Conservation (phyloP, 768 basidiomycete species). For the Peribolospora kevripleyi region DNA sequence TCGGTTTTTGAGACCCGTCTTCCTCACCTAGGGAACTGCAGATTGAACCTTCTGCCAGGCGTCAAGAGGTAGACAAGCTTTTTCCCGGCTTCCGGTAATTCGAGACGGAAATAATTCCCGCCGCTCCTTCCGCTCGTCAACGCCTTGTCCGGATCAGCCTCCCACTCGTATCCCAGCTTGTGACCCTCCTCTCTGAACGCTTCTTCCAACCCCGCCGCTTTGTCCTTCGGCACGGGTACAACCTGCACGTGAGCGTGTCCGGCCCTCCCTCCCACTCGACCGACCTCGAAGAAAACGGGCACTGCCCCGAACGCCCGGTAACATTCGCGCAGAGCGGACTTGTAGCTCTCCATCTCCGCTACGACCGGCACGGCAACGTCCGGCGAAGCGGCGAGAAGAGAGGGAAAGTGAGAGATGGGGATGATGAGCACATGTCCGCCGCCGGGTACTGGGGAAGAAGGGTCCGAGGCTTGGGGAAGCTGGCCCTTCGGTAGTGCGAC, state of each 20-base stretch:
- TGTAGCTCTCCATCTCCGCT: slow-evolving; percentile 61
- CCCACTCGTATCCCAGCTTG: slow-evolving; percentile 45
- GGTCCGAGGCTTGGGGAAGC: slow-evolving; percentile 47
- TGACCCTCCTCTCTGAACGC: slow-evolving; percentile 50
- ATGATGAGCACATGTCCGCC: slow-evolving; percentile 90
- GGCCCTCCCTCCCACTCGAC: slow-evolving; percentile 53
- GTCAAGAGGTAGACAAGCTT: slow-evolving; percentile 69
- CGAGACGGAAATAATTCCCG: slow-evolving; percentile 70
- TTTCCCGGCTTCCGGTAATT: slow-evolving; percentile 51
- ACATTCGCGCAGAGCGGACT: slow-evolving; percentile 42
- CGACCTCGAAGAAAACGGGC: slow-evolving; percentile 68
- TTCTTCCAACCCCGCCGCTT: slow-evolving; percentile 39
- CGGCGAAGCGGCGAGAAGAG: too few species aligned
- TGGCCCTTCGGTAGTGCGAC: slow-evolving; percentile 91
- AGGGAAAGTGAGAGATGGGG: slow-evolving; percentile 24
- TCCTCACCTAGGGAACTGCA: slow-evolving; percentile 79
- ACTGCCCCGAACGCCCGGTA: slow-evolving; percentile 45
- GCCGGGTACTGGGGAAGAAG: slow-evolving; percentile 44
- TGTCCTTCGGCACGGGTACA: slow-evolving; percentile 41
- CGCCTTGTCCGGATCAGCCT: slow-evolving; percentile 37
- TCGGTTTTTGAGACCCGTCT: not conserved
- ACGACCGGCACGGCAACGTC: slow-evolving; percentile 52
- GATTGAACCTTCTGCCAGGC: slow-evolving; percentile 48
- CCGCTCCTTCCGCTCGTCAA: slow-evolving; percentile 25
- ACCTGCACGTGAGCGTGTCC: slow-evolving; percentile 87